Conservation (phyloP, 129 eudicot species). For the Helianthus tuberosus region DNA sequence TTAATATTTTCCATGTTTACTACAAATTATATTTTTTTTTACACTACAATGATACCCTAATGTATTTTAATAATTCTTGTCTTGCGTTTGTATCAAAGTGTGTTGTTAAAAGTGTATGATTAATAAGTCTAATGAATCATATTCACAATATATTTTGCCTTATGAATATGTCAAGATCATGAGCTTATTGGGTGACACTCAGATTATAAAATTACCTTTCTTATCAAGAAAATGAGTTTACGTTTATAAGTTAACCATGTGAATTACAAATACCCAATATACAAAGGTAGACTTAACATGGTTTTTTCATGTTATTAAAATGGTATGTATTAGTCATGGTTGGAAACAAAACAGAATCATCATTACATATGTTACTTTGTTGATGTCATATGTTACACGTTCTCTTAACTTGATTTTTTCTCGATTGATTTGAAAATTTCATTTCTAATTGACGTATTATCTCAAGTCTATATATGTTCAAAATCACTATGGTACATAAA, state of each 20-base stretch:
- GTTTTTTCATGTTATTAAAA: neutral
- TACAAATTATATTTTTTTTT: neutral
- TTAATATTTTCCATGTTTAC: constrained; percentile 8
- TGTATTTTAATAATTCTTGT: neutral
- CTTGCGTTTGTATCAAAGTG: neutral
- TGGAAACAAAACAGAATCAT: neutral
- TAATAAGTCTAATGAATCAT: neutral
- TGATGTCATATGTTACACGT: neutral
- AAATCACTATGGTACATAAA: too few species aligned
- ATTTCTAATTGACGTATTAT: too few species aligned
- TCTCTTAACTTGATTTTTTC: neutral
- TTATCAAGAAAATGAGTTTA: neutral
- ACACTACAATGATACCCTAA: neutral
- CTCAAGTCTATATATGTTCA: too few species aligned
- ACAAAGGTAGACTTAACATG: neutral
- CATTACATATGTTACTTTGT: neutral
- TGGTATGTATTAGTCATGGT: neutral
- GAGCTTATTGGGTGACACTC: neutral
- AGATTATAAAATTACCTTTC: neutral
- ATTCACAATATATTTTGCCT: neutral
- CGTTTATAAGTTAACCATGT: neutral
- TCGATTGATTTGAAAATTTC: neutral
- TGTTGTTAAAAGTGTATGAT: neutral
- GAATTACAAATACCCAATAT: constrained; percentile 6
- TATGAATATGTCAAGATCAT: neutral